A percentile compares a stretch with the other conserved stretches of the same genome.
phyloP scores from a whole-genome alignment of 2,329 filamentous ascomycete genomes.

The Phyllosticta citribraziliensis region DNA sequence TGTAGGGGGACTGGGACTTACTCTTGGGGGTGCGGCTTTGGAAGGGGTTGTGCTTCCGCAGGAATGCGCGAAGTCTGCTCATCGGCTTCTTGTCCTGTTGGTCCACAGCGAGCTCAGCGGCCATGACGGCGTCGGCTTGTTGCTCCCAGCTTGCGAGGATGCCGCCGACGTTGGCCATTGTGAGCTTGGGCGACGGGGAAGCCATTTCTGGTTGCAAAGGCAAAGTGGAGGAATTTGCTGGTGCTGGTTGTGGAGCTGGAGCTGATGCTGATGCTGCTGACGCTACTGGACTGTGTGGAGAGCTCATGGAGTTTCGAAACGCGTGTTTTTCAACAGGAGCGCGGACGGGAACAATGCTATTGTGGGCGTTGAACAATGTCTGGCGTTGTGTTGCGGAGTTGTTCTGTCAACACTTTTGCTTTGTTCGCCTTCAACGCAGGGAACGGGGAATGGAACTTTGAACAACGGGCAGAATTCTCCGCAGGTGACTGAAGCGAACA shows the following conservation, averaged over 20 bases:
- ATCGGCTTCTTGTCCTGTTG: background rate
- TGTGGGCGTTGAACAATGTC: background rate
- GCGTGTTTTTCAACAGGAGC: background rate
- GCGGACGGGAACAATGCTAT: background rate
- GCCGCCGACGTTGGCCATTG: too few species aligned
- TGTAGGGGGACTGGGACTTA: background rate
- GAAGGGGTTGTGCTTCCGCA: background rate
- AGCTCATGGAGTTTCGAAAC: background rate
- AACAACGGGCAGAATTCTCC: too few species aligned
- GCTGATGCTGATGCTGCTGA: too few species aligned
- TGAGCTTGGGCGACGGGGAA: too few species aligned
- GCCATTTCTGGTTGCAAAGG: too few species aligned
- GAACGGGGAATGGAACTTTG: too few species aligned
- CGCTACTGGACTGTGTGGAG: background rate
- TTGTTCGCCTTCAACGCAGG: background rate
- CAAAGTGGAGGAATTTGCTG: too few species aligned
- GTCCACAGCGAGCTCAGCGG: background rate
- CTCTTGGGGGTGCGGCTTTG: background rate
- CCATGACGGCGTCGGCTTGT: too few species aligned
- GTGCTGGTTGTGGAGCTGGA: too few species aligned
- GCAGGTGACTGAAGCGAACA: too few species aligned
- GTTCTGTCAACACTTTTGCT: background rate
- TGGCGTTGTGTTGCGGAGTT: background rate
- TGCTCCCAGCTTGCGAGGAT: too few species aligned
- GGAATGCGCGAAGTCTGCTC: background rate